Conservation (phyloP, 768 basidiomycete genomes). For the Pleurotus salmoneostramineus region DNA sequence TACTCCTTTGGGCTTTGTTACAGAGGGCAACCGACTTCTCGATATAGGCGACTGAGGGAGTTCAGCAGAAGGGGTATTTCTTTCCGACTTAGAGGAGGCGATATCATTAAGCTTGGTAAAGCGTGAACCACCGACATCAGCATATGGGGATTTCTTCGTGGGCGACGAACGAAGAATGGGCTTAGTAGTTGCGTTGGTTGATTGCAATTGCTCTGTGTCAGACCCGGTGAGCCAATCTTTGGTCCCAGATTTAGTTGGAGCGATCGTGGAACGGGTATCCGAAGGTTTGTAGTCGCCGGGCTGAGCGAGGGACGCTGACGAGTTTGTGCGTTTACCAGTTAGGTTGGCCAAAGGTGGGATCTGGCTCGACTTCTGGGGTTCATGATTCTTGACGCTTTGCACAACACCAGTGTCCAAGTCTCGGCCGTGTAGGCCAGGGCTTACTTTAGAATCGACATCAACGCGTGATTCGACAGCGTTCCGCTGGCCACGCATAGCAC, state of each 20-base stretch:
- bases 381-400: background rate
- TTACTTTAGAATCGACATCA: background rate
- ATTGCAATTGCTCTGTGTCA: constrained; percentile 33
- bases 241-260: constrained; percentile 15
- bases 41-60: background rate
- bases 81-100: background rate
- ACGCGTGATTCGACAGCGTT: background rate
- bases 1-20: background rate
- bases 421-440: no score
- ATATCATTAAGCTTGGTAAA: background rate
- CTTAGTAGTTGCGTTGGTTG: constrained; percentile 10
- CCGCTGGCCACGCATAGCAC: constrained; percentile 41
- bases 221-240: constrained; percentile 79
- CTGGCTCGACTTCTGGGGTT: background rate
- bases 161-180: constrained; percentile 62
- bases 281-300: constrained; percentile 11
- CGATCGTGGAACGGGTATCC: background rate
- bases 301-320: constrained; percentile 32
- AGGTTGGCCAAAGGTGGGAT: background rate
- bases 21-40: background rate
- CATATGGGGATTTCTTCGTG: constrained; percentile 67
- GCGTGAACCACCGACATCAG: constrained; percentile 35
- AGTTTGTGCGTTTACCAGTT: background rate
- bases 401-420: background rate
- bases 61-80: background rate